phyloP scores from a whole-genome alignment of 768 basidiomycete genomes.

The Mycena pura region DNA sequence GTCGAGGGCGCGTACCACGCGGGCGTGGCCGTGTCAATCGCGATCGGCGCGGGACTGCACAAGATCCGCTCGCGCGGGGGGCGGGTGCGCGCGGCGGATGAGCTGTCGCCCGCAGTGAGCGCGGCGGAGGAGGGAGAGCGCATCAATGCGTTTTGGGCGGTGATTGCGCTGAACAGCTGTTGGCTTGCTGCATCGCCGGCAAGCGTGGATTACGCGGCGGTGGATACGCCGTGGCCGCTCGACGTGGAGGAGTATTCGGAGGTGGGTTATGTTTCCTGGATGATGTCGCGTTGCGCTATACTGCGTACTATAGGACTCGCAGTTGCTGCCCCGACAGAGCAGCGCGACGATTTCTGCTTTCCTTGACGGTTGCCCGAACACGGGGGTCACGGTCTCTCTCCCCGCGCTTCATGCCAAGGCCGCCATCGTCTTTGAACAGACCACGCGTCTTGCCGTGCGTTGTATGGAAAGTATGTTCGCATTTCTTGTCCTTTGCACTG shows the following conservation, averaged over 20 bases:
- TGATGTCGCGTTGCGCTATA: too few relatives aligned
- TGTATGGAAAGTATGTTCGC: conserved; percentile 16
- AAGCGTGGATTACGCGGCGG: conserved; percentile 13
- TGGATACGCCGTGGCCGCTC: conserved; percentile 32
- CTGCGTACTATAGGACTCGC: background rate
- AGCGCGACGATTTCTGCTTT: conserved; percentile 24
- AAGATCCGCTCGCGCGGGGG: conserved; percentile 17
- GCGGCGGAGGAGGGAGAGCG: conserved; percentile 27
- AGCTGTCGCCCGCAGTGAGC: background rate
- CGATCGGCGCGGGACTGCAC: conserved; percentile 19
- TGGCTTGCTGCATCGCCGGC: conserved; percentile 21
- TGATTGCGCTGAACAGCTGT: conserved; percentile 18
- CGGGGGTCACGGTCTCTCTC: conserved; percentile 13
- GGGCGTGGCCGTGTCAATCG: conserved; percentile 17
- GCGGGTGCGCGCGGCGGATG: background rate
- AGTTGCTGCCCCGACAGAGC: conserved; percentile 4
- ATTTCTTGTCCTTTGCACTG: background rate
- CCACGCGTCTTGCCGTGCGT: conserved; percentile 10
- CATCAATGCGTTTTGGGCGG: conserved; percentile 31
- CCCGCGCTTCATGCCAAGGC: conserved; percentile 26
- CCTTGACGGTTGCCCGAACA: conserved; percentile 18
- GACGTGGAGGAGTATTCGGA: conserved; percentile 8
- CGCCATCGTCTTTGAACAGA: conserved; percentile 23
- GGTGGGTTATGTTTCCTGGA: background rate
- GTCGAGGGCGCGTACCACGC: conserved; percentile 25